Percentiles rank a stretch among this genome's conserved stretches.
phyloP scores from a whole-genome alignment of 2,329 filamentous ascomycete species.

The Pseudogymnoascus sp. region DNA sequence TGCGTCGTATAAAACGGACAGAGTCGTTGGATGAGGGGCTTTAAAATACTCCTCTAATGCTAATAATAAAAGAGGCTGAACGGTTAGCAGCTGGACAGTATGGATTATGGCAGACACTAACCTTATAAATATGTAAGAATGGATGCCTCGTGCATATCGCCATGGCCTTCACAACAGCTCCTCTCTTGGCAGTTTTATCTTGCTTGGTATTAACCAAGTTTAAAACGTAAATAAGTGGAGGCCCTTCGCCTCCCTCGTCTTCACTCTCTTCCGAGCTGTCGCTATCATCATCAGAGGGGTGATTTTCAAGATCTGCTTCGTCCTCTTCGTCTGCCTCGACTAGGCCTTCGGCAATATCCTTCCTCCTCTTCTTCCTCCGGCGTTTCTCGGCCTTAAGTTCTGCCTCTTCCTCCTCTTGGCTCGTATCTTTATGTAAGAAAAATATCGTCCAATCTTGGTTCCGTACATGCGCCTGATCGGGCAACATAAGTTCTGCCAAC shows the following conservation, averaged over 20 bases:
- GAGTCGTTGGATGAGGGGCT: constrained; percentile 75
- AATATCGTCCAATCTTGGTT: constrained; percentile 99
- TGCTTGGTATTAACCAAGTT: constrained; percentile 98
- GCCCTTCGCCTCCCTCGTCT: constrained; percentile 67
- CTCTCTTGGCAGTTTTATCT: constrained; percentile 85
- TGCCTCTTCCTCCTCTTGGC: constrained; percentile 70
- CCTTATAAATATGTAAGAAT: constrained; percentile 98
- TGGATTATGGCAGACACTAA: constrained; percentile 31
- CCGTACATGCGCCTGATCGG: constrained; percentile 88
- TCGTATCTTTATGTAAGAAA: constrained; percentile 93
- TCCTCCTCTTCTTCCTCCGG: constrained; percentile 43
- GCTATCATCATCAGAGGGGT: constrained; percentile 42
- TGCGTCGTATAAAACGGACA: constrained; percentile 80
- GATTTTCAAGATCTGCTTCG: constrained; percentile 38
- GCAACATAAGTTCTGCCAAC: constrained; percentile 96
- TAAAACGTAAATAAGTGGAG: constrained; percentile 90
- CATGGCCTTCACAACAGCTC: constrained; percentile 95
- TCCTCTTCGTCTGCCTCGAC: constrained; percentile 36
- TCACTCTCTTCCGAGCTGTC: constrained; percentile 51
- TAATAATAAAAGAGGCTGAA: constrained; percentile 73
- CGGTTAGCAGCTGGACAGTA: constrained; percentile 17
- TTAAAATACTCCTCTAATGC: constrained; percentile 97
- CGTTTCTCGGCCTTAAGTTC: constrained; percentile 52
- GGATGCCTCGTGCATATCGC: constrained; percentile 96
- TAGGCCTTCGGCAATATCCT: constrained; percentile 43